Evolutionary conservation across 352 stramenopile species (phyloP).

Genomic region (Phytophthora palmivora): DNA sequence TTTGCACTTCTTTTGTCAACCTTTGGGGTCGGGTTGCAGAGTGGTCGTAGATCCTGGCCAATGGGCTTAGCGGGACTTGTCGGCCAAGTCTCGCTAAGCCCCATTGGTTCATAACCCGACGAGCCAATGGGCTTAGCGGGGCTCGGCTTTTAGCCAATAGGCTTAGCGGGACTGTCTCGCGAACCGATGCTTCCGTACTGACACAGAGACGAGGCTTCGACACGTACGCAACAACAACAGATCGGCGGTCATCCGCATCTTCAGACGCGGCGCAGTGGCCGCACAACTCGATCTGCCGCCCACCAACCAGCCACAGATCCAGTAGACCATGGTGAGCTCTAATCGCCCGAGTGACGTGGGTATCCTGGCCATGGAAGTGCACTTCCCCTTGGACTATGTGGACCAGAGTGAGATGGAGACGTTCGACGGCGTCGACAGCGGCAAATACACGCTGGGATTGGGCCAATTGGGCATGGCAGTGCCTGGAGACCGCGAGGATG

Average conservation of each 20-base stretch:
- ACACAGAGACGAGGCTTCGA: no score
- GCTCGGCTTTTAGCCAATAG: no score
- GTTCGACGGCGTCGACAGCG: constrained; percentile 83
- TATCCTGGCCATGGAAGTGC: constrained; percentile 97
- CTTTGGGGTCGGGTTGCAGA: no score
- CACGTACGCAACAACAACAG: constrained; percentile 2
- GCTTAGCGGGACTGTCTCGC: no score
- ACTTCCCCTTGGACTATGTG: constrained; percentile 95
- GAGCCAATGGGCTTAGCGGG: no score
- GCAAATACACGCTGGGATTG: constrained; percentile 79
- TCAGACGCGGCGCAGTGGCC: background rate
- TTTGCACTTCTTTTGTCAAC: no score
- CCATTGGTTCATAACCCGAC: no score
- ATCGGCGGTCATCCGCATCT: constrained; percentile 5
- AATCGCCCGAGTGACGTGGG: constrained; percentile 89
- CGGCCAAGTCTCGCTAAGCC: no score
- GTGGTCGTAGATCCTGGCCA: no score
- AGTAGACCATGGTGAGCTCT: constrained; percentile 28
- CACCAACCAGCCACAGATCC: constrained; percentile 1
- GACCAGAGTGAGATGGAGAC: constrained; percentile 94
- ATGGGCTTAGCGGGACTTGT: no score
- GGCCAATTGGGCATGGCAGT: constrained; percentile 72
- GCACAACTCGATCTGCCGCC: background rate
- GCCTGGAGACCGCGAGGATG: constrained; percentile 74
- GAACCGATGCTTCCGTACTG: no score